Evolutionary conservation across 257 asterid genomes (phyloP), one percentile per base, ranked within the genome.

Genomic region (Solanum sitiens): DNA sequence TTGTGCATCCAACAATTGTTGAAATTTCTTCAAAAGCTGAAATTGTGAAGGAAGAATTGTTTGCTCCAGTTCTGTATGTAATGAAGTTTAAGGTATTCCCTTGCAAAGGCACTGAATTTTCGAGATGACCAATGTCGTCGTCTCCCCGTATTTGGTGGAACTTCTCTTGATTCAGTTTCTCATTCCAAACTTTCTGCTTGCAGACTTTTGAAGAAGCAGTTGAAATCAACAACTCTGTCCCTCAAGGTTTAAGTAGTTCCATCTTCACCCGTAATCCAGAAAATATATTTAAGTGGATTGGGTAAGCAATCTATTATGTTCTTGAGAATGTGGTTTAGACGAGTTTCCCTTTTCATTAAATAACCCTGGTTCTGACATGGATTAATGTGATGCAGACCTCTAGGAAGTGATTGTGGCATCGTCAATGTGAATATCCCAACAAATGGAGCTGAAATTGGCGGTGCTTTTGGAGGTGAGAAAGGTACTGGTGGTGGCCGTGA

Each of bases 401-500:
- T 89, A 71, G 99, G 99, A 92, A 97, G 99, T 89, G 99, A 97
- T 83, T 97, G 99, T 85, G 99, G 99, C 37, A 97, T 97, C n/a
- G 99, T 97, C 39, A 97, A 97, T 74, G 98, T 93, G 9, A 97
- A 97, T 74, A 94, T 97, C 87, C 99, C 99, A 20, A 97, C 99
- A 37, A 97, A 97, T 47, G 99, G 98, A 61, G 99, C 99, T 70
- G 99, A 97, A 87, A 97, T 97, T 44, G 99, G 99, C 7, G 99
- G 99, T 39, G 99, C 99, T 87, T 97, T 96, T 93, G 99, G 99
- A 7, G 99, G 99, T 33, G 99, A 97, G 91, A 97, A 97, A 86
- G 99, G 98, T 45, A 97, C 99, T 0, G 98, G 99, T 35, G 99
- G 99, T 71, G 99, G 99, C 63, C 96, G 99, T 67, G 99, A 97